Conservation (phyloP, 306 rosid genomes). For the Rosa multiflora region DNA sequence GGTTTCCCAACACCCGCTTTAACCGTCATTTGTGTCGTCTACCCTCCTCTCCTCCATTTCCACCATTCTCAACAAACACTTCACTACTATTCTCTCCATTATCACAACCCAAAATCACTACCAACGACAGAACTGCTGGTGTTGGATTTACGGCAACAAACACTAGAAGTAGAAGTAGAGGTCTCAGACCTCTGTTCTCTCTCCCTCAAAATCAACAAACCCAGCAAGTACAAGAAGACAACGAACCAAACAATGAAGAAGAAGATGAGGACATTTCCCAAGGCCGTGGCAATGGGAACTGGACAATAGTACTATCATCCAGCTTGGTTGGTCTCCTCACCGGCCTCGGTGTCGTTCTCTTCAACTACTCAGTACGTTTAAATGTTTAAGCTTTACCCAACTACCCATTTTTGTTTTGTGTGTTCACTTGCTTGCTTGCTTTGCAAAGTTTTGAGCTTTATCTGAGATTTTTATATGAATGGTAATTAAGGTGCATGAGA, state of each 20-base stretch:
- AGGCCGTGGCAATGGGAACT: constrained; percentile 32
- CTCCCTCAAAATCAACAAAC: constrained; percentile 29
- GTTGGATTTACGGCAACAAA: neutral
- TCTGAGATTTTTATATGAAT: neutral
- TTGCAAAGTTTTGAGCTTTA: neutral
- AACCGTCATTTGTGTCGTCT: constrained; percentile 16
- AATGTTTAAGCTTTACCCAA: neutral
- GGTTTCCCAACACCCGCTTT: constrained; percentile 26
- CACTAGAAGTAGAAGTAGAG: neutral
- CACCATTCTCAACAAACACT: constrained; percentile 3
- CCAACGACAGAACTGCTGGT: neutral
- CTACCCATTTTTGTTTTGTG: neutral
- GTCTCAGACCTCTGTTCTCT: constrained; percentile 25
- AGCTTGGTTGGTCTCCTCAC: constrained; percentile 91
- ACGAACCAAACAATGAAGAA: constrained; percentile 6
- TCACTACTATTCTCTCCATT: constrained; percentile 7
- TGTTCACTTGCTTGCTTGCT: neutral
- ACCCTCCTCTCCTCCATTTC: constrained; percentile 24
- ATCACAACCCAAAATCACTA: constrained; percentile 1
- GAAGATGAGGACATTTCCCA: constrained; percentile 17
- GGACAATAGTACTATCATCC: constrained; percentile 60
- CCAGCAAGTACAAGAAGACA: constrained; percentile 8
- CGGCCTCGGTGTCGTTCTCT: constrained; percentile 72
- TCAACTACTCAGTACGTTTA: constrained; percentile 53
- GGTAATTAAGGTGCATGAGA: constrained; percentile 61